These are phyloP conservation scores for Brettanomyces nanus DNA, from an alignment of 805 yeast species.

Conservation along the genomic window DNA sequence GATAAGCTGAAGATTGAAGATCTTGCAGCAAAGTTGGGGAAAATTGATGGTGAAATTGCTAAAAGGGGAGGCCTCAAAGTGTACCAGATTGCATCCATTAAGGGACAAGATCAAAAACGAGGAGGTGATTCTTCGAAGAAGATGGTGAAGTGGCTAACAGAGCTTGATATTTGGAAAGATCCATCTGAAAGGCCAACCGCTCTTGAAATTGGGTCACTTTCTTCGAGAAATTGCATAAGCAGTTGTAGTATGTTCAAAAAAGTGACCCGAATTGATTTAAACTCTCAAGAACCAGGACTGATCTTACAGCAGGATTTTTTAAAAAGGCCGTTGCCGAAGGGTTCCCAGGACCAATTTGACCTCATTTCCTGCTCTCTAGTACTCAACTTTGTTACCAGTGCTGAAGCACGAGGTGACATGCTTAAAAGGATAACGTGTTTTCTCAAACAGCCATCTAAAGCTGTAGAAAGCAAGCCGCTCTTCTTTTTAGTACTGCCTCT, in stretches of 20 bases:
- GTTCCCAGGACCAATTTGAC: slow-evolving; percentile 42
- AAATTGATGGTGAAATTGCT: slow-evolving; percentile 53
- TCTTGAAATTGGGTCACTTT: slow-evolving; percentile 79
- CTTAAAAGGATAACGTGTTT: slow-evolving; percentile 49
- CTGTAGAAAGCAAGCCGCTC: slow-evolving; percentile 21
- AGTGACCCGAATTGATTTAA: slow-evolving; percentile 65
- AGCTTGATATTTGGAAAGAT: slow-evolving; percentile 13
- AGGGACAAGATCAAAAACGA: slow-evolving; percentile 68
- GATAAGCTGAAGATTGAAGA: background rate
- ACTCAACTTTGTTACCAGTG: slow-evolving; percentile 77
- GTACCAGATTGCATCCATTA: slow-evolving; percentile 79
- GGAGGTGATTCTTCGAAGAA: slow-evolving; percentile 92
- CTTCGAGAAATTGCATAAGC: slow-evolving; percentile 60
- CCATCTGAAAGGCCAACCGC: slow-evolving; percentile 28
- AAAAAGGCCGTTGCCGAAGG: slow-evolving; percentile 55
- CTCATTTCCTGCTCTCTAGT: slow-evolving; percentile 80
- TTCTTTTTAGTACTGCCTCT: slow-evolving; percentile 80
- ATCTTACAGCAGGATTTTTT: slow-evolving; percentile 79
- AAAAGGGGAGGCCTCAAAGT: slow-evolving; percentile 67
- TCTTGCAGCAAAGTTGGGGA: slow-evolving; percentile 31
- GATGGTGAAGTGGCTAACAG: slow-evolving; percentile 63
- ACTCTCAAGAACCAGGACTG: slow-evolving; percentile 60
- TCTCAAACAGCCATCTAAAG: slow-evolving; percentile 29
- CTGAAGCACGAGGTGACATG: slow-evolving; percentile 72
- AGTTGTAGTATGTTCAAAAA: slow-evolving; percentile 42